phyloP scores from a whole-genome alignment of 148 eudicot species.

The Hydrangea macrophylla region DNA sequence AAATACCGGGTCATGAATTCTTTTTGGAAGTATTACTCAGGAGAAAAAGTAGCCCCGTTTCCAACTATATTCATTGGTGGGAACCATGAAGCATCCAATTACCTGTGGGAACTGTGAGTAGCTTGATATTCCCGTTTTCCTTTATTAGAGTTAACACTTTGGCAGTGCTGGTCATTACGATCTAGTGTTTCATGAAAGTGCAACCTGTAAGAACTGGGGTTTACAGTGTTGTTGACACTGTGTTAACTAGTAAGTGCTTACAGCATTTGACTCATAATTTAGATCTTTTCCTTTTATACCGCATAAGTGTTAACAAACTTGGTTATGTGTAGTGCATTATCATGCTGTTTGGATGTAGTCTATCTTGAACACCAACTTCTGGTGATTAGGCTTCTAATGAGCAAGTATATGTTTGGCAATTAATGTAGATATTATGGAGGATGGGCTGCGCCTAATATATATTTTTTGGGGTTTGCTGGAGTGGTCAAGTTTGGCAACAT shows the following conservation, averaged over 20 bases:
- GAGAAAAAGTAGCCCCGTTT: conserved; percentile 87
- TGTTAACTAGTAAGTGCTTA: too few relatives aligned
- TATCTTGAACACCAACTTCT: not conserved
- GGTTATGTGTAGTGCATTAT: not conserved
- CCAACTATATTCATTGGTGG: conserved; percentile 98
- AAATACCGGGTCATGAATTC: conserved; percentile 81
- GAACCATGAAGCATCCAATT: conserved; percentile 96
- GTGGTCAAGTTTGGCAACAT: conserved; percentile 88
- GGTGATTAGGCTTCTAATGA: not conserved
- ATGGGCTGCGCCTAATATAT: conserved; percentile 95
- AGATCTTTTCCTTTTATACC: not conserved
- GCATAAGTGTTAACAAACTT: not conserved
- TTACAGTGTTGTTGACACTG: not conserved
- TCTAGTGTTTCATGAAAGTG: not conserved
- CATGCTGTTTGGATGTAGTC: not conserved
- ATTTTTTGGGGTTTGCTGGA: conserved; percentile 95
- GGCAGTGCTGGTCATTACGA: too few relatives aligned
- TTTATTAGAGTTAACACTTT: too few relatives aligned
- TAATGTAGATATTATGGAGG: conserved; percentile 91
- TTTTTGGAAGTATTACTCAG: conserved; percentile 96
- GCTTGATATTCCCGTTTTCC: not conserved
- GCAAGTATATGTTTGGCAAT: conserved; percentile 3
- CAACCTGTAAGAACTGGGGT: not conserved
- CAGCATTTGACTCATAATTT: not conserved
- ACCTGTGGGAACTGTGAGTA: conserved; percentile 97